Percentiles rank a stretch among this genome's conserved stretches.
Evolutionary conservation across 495 filamentous ascomycete genomes (phyloP).

Genomic region (Astrocystis sublimbata): DNA sequence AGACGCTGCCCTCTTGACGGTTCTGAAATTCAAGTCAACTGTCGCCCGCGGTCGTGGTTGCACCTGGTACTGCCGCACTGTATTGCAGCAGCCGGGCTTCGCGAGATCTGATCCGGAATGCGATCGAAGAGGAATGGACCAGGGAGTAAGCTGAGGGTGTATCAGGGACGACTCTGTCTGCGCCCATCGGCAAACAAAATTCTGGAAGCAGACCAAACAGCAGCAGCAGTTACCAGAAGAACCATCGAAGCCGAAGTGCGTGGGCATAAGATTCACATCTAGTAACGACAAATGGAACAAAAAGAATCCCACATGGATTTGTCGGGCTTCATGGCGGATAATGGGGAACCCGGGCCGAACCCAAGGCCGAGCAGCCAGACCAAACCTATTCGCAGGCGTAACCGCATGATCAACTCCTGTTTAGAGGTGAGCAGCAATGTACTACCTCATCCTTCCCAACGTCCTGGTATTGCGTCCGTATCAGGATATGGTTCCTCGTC

Average conservation of each 20-base stretch:
- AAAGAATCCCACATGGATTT: constrained; percentile 6
- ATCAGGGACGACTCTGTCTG: constrained; percentile 2
- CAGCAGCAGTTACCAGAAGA: not conserved
- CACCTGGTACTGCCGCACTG: constrained; percentile 1
- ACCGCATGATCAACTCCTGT: constrained; percentile 69
- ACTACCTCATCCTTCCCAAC: not conserved
- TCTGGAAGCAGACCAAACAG: not conserved
- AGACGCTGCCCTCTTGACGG: not conserved
- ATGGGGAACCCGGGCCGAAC: constrained; percentile 25
- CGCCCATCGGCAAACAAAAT: not conserved
- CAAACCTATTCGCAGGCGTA: constrained; percentile 60
- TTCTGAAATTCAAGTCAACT: not conserved
- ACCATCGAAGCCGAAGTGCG: not conserved
- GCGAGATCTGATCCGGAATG: constrained; percentile 6
- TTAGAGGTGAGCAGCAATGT: constrained; percentile 38
- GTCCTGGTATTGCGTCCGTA: not conserved
- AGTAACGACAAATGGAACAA: not conserved
- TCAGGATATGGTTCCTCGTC: not conserved
- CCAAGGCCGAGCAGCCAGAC: constrained; percentile 26
- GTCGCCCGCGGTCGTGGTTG: not conserved
- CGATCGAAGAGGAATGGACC: not conserved
- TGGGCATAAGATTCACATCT: not conserved
- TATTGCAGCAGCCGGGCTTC: not conserved
- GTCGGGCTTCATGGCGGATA: constrained; percentile 6
- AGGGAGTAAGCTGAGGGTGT: constrained; percentile 4